phyloP scores from a whole-genome alignment of 176 grass and related monocot genomes.

The Areca catechu region DNA sequence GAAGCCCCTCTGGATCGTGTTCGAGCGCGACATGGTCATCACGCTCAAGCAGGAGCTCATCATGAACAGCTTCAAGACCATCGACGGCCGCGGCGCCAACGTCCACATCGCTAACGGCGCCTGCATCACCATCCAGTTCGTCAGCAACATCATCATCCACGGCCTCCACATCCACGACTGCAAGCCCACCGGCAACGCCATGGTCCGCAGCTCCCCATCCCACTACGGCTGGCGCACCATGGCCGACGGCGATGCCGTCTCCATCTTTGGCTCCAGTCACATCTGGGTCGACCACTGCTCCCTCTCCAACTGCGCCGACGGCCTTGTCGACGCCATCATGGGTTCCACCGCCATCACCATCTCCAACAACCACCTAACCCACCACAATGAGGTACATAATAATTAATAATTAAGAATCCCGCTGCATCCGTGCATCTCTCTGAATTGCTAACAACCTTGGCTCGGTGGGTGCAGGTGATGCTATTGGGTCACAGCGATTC shows the following conservation, averaged over 20 bases:
- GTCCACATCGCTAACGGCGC: conserved; percentile 78
- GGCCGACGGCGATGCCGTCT: conserved; percentile 65
- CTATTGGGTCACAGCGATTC: conserved; percentile 83
- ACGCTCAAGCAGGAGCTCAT: conserved; percentile 70
- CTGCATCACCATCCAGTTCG: conserved; percentile 71
- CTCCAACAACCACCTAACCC: conserved; percentile 77
- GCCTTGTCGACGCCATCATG: conserved; percentile 77
- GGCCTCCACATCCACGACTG: conserved; percentile 82
- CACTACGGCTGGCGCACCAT: conserved; percentile 87
- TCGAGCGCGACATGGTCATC: conserved; percentile 89
- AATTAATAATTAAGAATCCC: background rate
- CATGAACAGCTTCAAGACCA: conserved; percentile 95
- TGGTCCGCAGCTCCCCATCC: conserved; percentile 72
- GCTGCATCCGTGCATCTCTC: too few species aligned
- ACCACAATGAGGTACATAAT: conserved; percentile 67
- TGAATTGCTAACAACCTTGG: background rate
- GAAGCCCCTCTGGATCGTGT: conserved; percentile 87
- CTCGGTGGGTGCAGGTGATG: conserved; percentile 50
- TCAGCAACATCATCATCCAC: conserved; percentile 79
- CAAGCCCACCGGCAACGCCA: conserved; percentile 75
- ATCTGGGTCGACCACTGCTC: conserved; percentile 86
- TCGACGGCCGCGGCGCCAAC: conserved; percentile 63
- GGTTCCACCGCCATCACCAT: conserved; percentile 85
- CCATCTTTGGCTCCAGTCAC: conserved; percentile 76
- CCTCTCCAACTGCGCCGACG: conserved; percentile 75